Conservation (phyloP, 176 grass and related monocot species). For the sorghum (Sorghum bicolor) region DNA sequence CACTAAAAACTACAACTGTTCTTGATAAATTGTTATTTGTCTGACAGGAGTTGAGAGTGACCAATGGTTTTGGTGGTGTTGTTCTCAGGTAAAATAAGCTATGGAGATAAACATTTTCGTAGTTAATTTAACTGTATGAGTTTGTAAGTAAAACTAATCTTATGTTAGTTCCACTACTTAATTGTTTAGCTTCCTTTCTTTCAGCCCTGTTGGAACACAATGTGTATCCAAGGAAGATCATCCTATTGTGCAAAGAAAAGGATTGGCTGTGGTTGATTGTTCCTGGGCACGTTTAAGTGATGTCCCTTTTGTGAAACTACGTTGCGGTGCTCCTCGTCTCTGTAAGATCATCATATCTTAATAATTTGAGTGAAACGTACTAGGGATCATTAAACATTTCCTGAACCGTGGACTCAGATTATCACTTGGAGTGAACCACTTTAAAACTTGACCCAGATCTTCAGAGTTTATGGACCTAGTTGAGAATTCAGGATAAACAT, state of each 20-base stretch:
- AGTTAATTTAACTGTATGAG: background rate
- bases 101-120: background rate
- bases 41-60: constrained; percentile 85
- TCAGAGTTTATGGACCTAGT: background rate
- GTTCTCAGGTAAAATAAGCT: constrained; percentile 66
- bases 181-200: constrained; percentile 22
- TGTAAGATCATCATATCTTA: constrained; percentile 47
- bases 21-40: constrained; percentile 16
- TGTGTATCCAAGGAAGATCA: constrained; percentile 91
- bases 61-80: constrained; percentile 83
- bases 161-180: constrained; percentile 10
- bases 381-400: background rate
- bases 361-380: background rate
- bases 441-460: background rate
- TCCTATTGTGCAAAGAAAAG: constrained; percentile 73
- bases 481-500: background rate
- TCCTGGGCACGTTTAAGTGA: constrained; percentile 98
- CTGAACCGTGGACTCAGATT: background rate
- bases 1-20: background rate
- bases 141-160: background rate
- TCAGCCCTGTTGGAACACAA: constrained; percentile 88
- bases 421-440: background rate
- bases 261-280: constrained; percentile 92
- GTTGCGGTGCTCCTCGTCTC: constrained; percentile 88
- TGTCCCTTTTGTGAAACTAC: constrained; percentile 93